phyloP scores from a whole-genome alignment of 768 basidiomycete genomes.

The Paxillus rubicundulus region DNA sequence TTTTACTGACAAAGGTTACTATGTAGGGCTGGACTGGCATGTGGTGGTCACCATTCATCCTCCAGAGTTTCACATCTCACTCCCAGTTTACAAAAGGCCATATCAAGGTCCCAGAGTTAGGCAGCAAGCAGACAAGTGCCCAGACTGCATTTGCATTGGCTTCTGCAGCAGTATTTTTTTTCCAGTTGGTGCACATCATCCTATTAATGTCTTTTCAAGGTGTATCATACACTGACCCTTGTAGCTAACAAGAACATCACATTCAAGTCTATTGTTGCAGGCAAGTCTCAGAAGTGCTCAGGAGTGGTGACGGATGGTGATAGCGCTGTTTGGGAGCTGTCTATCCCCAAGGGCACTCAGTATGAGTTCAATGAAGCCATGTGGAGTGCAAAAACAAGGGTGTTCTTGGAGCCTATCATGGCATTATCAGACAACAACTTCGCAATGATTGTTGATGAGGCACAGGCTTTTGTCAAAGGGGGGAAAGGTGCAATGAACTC shows the following conservation, averaged over 20 bases:
- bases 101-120: not conserved
- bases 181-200: too few species aligned
- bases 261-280: not conserved
- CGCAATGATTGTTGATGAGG: not conserved
- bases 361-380: not conserved
- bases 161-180: not conserved
- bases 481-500: too few species aligned
- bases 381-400: not conserved
- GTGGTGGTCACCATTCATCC: constrained; percentile 1
- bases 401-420: not conserved
- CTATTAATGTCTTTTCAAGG: not conserved
- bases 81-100: constrained; percentile 8
- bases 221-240: not conserved
- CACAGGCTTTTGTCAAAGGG: not conserved
- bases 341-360: not conserved
- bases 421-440: not conserved
- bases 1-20: too few species aligned
- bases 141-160: not conserved
- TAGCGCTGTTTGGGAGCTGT: not conserved
- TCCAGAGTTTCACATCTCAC: constrained; percentile 1
- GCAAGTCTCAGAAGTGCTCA: not conserved
- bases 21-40: not conserved
- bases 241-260: not conserved
- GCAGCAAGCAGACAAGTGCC: not conserved
- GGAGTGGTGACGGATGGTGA: not conserved